Conservation (phyloP, 169 alveolate species). For the Eimeria necatrix region DNA sequence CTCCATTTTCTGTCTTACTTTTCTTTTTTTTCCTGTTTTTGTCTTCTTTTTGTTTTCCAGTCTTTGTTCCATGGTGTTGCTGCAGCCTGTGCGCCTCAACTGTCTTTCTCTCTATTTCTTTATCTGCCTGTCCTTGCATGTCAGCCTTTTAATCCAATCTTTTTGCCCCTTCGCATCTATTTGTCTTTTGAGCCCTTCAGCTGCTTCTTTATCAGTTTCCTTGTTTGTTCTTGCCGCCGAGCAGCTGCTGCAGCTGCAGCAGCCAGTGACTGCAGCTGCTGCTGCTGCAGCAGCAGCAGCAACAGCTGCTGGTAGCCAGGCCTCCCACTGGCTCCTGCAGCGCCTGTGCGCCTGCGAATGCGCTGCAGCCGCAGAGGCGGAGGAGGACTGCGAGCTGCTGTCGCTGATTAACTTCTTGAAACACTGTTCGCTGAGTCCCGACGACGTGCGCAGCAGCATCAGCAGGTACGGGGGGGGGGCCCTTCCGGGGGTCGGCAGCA, state of each 20-base stretch:
- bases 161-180: no score
- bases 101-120: not conserved
- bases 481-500: constrained; percentile 79
- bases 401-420: constrained; percentile 58
- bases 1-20: not conserved
- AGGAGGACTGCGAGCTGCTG: constrained; percentile 35
- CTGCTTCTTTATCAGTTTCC: no score
- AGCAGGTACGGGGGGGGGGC: constrained; percentile 79
- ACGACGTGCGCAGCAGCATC: constrained; percentile 76
- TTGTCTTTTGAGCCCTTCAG: no score
- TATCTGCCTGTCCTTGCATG: no score
- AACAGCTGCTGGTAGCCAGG: not conserved
- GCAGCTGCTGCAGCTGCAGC: no score
- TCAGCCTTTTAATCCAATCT: no score
- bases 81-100: not conserved
- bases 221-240: no score
- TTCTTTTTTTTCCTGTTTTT: not conserved
- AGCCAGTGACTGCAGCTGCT: not conserved
- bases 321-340: no score
- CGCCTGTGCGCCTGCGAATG: no score
- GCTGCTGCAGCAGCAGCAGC: not conserved
- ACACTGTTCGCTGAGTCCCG: constrained; percentile 75
- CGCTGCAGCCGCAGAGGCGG: constrained; percentile 75
- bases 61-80: not conserved
- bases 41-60: not conserved